phyloP scores from a whole-genome alignment of 371 early-diverging fungal species.

The Coemansia linderi region DNA sequence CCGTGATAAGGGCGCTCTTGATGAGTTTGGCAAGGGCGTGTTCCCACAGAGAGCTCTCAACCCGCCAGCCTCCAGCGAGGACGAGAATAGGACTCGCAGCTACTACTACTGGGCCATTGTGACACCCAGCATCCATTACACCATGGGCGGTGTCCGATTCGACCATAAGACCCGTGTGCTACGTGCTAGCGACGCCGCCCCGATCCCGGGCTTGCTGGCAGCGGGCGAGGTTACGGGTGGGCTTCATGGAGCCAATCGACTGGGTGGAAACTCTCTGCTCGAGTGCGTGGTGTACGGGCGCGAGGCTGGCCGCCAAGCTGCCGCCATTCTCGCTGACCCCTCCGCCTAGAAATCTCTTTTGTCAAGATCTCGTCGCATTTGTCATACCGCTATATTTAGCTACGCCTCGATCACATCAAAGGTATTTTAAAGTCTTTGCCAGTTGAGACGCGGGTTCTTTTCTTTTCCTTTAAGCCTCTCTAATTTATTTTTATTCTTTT shows the following conservation, averaged over 20 bases:
- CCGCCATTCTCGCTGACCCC: conserved; percentile 40
- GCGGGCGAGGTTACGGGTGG: conserved; percentile 89
- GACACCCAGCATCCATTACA: conserved; percentile 93
- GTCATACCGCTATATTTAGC: background rate
- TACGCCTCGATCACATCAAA: background rate
- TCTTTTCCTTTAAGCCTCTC: background rate
- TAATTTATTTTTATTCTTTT: background rate
- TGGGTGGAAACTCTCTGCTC: conserved; percentile 82
- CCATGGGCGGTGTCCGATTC: conserved; percentile 96
- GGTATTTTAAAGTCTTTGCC: background rate
- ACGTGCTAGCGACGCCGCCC: conserved; percentile 54
- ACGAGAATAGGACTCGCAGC: conserved; percentile 35
- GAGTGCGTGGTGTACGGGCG: conserved; percentile 97
- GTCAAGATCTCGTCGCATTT: background rate
- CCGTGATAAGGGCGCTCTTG: conserved; percentile 70
- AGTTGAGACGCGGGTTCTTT: background rate
- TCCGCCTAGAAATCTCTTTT: background rate
- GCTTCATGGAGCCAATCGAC: conserved; percentile 81
- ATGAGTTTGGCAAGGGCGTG: conserved; percentile 86
- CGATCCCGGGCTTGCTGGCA: conserved; percentile 87
- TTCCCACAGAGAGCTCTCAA: conserved; percentile 81
- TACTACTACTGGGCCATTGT: conserved; percentile 81
- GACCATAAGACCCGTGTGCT: conserved; percentile 78
- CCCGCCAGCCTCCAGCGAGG: conserved; percentile 65
- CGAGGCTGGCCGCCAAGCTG: conserved; percentile 72